Base-by-base conservation (phyloP, 108 stramenopile species). In the Fistulifera pelliculosa region DNA sequence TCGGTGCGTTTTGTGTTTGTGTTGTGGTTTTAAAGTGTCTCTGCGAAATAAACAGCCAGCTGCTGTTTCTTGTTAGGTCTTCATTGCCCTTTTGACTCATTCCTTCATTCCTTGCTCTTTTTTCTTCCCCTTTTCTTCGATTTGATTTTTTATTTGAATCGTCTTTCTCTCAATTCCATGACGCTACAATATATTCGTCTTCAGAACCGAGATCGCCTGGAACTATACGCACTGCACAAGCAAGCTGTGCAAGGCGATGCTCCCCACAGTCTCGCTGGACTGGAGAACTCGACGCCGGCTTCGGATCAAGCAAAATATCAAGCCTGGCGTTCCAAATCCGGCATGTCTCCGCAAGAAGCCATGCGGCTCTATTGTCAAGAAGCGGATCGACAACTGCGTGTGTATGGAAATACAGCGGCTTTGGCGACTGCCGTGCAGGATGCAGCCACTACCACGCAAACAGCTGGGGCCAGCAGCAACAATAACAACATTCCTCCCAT, bases 141-240 rank as follows among this genome's bases (percentile, higher is more conserved):
- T n/a, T n/a, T n/a, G n/a, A n/a, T 45, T 27, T 15, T 52, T 58
- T 15, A 61, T 27, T 53, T 38, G 24, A 8, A 21, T 24, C 39
- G 25, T 21, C 27, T 43, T 55, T 27, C 31, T 16, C 41, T 54
- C 15, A 24, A 24, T 27, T n/a, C n/a, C n/a, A n/a, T n/a, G n/a
- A n/a, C n/a, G n/a, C n/a, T n/a, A n/a, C n/a, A n/a, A n/a, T n/a
- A n/a, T n/a, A n/a, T n/a, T n/a, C n/a, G n/a, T n/a, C n/a, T n/a
- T n/a, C 31, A 82, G 78, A 92, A 92, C 57, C 78, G 85, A 18
- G 85, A 92, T 61, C 73, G 80, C 18, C 65, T 92, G 58, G 90
- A 92, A 66, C 69, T 92, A 0, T 92, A 88, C 60, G 90, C 90
- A n/a, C 76, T 87, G 39, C 90, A 92, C 82, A 92, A 92, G 54